phyloP scores from a whole-genome alignment of 305 asterid species.

The Solanum hybrid region DNA sequence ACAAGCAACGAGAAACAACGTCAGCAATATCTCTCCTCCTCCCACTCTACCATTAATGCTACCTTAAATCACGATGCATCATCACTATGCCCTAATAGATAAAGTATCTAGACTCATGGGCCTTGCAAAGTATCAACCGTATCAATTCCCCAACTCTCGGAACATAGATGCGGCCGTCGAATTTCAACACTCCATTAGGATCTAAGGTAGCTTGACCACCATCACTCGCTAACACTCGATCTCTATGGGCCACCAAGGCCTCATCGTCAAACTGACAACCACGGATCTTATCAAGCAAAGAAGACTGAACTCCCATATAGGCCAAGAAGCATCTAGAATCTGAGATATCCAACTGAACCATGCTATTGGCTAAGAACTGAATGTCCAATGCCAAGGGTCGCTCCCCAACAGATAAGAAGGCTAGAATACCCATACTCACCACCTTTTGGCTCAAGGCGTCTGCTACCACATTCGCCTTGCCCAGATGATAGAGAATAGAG shows the following conservation, averaged over 20 bases:
- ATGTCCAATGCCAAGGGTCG: background rate
- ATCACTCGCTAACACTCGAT: background rate
- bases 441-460: background rate
- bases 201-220: background rate
- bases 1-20: no score
- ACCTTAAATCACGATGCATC: background rate
- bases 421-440: background rate
- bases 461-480: background rate
- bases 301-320: background rate
- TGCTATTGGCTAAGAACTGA: background rate
- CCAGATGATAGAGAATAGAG: background rate
- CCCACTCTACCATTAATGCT: background rate
- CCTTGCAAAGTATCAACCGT: background rate
- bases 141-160: background rate
- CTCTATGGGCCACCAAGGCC: background rate
- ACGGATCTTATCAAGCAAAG: background rate
- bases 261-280: background rate
- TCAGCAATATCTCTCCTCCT: background rate
- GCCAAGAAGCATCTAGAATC: background rate
- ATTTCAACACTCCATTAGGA: background rate
- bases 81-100: no score
- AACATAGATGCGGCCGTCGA: background rate
- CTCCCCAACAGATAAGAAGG: background rate
- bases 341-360: background rate
- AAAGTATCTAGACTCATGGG: background rate